Base-by-base conservation (phyloP, 225 moss, liverwort and hornwort genomes). In the Bryoerythrophyllum caledonicum region DNA sequence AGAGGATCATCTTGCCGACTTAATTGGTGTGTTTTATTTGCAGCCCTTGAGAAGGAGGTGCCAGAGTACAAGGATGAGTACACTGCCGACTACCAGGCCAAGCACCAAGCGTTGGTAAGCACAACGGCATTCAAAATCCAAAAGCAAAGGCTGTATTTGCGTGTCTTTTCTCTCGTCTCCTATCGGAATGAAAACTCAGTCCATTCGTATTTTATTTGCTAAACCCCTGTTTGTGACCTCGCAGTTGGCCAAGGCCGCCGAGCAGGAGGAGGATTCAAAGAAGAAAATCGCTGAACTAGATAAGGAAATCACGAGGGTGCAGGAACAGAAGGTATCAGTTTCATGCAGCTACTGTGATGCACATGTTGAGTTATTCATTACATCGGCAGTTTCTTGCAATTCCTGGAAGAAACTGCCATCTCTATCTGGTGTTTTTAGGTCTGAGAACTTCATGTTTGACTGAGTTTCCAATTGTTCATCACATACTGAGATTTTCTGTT, bases 251-350 rank as follows among this genome's bases (percentile, higher is more conserved):
- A 94, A 89, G 78, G 96, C 96, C 51, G 62, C 81, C 38, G 72
- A 86, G 61, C 76, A 89, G 16, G 96, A 96, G 78, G 89, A 94
- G 79, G 94, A 91, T 30, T 96, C 92, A 43, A 91, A 91, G 87
- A 83, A 70, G 70, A 92, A 91, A 73, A 68, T 68, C 10, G 78
- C 82, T 61, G 78, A 63, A 19, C 80, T 92, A 43, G 87, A 93
- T 0, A 81, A 68, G 71, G 88, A 92, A 83, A 77, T 96, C 32
- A 83, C 78, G 38, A 91, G 79, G 70, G 88, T 94, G 43, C 82
- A 78, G 72, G 92, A 84, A 67, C 82, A 96, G 55, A 94, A 94
- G 94, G 94, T 92, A 88, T 20, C 40, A 44, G 5, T 21, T 27
- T 1, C 53, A 82, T 52, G 10, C 20, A 30, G 24, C 20, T 17